Percentiles rank a stretch among this genome's conserved stretches.
Conservation (phyloP, 192 early-diverging fungal species). For the Coemansia sp. region DNA sequence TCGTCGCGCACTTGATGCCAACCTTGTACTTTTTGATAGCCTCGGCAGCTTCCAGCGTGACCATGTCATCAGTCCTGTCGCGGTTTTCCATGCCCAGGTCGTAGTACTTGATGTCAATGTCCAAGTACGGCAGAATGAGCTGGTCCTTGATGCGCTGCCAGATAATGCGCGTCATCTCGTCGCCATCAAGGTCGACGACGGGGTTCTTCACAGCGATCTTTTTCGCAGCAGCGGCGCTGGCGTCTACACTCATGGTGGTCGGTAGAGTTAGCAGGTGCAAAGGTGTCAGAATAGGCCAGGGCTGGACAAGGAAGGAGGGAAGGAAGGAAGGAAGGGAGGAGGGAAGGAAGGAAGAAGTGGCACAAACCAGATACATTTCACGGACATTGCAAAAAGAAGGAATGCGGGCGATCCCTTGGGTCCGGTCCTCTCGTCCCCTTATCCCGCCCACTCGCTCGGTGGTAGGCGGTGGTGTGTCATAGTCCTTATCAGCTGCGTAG, state of each 20-base stretch:
- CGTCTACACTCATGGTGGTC: conserved; percentile 43
- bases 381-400: not conserved
- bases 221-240: conserved; percentile 24
- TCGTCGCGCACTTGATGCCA: conserved; percentile 99
- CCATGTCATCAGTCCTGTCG: conserved; percentile 90
- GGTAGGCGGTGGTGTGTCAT: not conserved
- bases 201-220: conserved; percentile 83
- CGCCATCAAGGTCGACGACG: conserved; percentile 86
- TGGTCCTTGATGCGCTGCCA: conserved; percentile 92
- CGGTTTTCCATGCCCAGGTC: conserved; percentile 91
- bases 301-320: conserved; percentile 1
- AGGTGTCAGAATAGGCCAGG: too few relatives aligned
- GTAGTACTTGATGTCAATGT: conserved; percentile 95
- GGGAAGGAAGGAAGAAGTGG: not conserved
- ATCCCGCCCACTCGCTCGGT: not conserved
- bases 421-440: conserved; percentile 1
- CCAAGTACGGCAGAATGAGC: conserved; percentile 82
- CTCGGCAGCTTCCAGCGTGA: conserved; percentile 93
- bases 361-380: conserved; percentile 2
- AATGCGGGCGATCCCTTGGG: not conserved
- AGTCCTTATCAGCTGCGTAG: not conserved
- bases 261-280: not conserved
- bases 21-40: conserved; percentile 97
- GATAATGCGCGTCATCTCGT: conserved; percentile 99
- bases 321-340: not conserved